Conservation (phyloP, 2,329 filamentous ascomycete genomes). For the Ceratocystis lukuohia region DNA sequence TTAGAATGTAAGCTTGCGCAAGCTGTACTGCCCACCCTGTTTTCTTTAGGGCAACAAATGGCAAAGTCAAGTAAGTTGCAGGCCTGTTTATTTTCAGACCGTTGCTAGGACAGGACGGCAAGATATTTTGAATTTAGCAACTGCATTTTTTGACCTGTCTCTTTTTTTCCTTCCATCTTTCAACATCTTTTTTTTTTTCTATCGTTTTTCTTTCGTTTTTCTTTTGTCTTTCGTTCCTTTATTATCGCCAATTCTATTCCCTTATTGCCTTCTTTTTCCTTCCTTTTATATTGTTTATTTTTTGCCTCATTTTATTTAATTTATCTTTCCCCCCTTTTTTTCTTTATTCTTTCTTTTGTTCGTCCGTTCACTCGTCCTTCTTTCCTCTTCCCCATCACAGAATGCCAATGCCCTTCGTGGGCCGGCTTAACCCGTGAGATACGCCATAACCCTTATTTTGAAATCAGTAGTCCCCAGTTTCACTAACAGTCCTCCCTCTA, state of each 20-base stretch:
- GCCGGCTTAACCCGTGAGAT: slow-evolving; percentile 39
- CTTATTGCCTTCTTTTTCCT: slow-evolving; percentile 10
- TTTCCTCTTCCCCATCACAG: slow-evolving; percentile 20
- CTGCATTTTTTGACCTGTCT: neutral
- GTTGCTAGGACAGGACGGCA: neutral
- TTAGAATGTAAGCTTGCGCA: neutral
- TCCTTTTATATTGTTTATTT: slow-evolving; percentile 11
- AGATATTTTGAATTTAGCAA: neutral
- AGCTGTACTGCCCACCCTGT: neutral
- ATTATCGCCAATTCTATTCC: neutral
- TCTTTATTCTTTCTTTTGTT: neutral
- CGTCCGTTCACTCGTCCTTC: neutral
- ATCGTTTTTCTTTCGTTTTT: neutral
- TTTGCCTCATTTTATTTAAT: slow-evolving; percentile 18
- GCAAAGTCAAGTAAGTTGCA: neutral
- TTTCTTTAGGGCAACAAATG: neutral
- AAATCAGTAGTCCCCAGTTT: slow-evolving; percentile 15
- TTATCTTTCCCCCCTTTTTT: neutral
- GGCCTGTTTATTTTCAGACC: slow-evolving; percentile 1
- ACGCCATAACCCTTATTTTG: slow-evolving; percentile 7
- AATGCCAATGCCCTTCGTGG: slow-evolving; percentile 42
- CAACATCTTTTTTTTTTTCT: slow-evolving; percentile 19
- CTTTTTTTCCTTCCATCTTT: slow-evolving; percentile 19
- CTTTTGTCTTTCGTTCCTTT: slow-evolving; percentile 8
- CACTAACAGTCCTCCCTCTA: slow-evolving; percentile 3